Base-by-base conservation (phyloP, 345 rosid genomes). In the Excoecaria cochinchinensis region DNA sequence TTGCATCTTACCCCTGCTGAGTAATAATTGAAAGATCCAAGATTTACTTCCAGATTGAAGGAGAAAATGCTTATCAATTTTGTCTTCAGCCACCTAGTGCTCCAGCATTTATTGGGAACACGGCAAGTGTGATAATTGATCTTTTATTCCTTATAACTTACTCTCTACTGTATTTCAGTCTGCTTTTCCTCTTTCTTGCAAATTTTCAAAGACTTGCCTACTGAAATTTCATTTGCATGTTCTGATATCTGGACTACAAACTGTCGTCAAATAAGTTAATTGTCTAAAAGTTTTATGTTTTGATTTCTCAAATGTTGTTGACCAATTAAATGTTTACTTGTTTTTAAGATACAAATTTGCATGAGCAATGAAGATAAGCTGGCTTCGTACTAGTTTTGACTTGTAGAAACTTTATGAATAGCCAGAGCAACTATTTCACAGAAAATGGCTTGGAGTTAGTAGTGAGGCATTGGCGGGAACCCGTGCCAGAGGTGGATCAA, bases 391-490 rank as follows among this genome's bases (percentile, higher is more conserved):
- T 77, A 57, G 47, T 78, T 73, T 78, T 89, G 86, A 83, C 86
- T 86, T 86, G 75, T 74, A 68, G n/a, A 67, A 80, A 62, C 78
- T 79, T 82, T 72, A 83, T 83, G 90, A 90, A 85, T 87, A 94
- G 97, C 98, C 96, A 83, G 97, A 91, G 92, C 92, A 91, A 89
- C 89, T 94, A 84, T 92, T 88, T 86, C 95, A 86, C 78, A 84
- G 96, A 81, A 87, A 87, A 79, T 71, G 89, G 77, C 87, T 90
- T 40, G 85, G 85, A 74, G 83, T 92, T 22, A 82, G 85, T 48
- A 94, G 97, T 50, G 98, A 94, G 78, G 97, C 97, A 62, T 74
- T 94, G 88, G 97, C 97, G 69, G 98, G 90, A 77, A 94, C 97
- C 55, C 93, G 94, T 65, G 91, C 94, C 67, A 87, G 97, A 87